A percentile compares a stretch with the other conserved stretches of the same genome.
These are phyloP conservation scores for Pythium vanterpoolii DNA, from an alignment of 352 stramenopile genomes.

Conservation along the genomic window DNA sequence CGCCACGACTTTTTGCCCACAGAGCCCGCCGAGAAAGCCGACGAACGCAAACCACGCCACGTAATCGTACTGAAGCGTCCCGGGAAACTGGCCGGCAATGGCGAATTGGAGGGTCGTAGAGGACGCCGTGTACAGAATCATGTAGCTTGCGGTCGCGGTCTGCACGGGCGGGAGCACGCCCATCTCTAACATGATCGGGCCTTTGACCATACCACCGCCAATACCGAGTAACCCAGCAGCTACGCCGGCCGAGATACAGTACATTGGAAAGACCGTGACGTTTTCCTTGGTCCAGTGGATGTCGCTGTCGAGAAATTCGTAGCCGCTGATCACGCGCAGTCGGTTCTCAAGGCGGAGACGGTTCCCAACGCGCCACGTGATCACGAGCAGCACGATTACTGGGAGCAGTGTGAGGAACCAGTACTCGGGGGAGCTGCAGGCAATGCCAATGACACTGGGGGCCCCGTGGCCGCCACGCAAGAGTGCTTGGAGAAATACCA, in stretches of 20 bases:
- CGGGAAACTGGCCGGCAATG: constrained; percentile 77
- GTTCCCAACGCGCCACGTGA: constrained; percentile 56
- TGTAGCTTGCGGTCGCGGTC: constrained; percentile 91
- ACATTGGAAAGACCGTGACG: constrained; percentile 89
- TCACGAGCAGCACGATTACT: constrained; percentile 61
- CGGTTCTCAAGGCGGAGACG: constrained; percentile 68
- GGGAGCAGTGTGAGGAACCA: constrained; percentile 91
- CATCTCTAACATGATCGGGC: constrained; percentile 97
- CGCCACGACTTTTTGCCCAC: constrained; percentile 77
- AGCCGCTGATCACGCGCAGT: constrained; percentile 59
- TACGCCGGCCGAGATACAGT: constrained; percentile 93
- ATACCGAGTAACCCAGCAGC: constrained; percentile 95
- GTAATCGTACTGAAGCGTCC: constrained; percentile 89
- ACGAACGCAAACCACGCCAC: constrained; percentile 88
- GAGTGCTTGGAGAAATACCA: constrained; percentile 69
- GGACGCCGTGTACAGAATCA: constrained; percentile 90
- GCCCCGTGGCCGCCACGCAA: constrained; percentile 69
- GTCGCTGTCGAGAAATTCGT: constrained; percentile 90
- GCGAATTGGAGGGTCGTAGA: constrained; percentile 91
- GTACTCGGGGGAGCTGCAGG: constrained; percentile 90
- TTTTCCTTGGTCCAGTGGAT: constrained; percentile 91
- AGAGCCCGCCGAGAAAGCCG: constrained; percentile 82
- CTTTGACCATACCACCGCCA: constrained; percentile 96
- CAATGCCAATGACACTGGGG: constrained; percentile 85
- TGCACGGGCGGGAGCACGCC: constrained; percentile 88